Conservation (phyloP, 2,329 filamentous ascomycete genomes). For the Hymenoscyphus scutula region DNA sequence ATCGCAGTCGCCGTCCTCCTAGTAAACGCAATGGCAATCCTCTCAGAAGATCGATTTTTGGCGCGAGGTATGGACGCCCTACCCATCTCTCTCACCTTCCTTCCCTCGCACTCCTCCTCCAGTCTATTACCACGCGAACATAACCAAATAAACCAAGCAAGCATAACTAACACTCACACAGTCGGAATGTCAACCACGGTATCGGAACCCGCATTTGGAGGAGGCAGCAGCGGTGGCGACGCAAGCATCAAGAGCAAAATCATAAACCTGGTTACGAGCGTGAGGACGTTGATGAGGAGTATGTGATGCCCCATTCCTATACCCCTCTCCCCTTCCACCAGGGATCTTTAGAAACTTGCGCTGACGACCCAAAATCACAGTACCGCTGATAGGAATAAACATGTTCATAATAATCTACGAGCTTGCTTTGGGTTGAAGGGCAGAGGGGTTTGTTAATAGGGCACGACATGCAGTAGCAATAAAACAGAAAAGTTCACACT, state of each 20-base stretch:
- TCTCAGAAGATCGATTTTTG: constrained; percentile 93
- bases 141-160: neutral
- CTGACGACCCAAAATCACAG: too few species aligned
- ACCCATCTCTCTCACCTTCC: neutral
- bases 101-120: neutral
- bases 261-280: constrained; percentile 85
- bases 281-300: constrained; percentile 93
- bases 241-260: constrained; percentile 82
- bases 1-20: constrained; percentile 75
- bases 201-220: constrained; percentile 73
- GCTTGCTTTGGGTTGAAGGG: constrained; percentile 63
- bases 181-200: constrained; percentile 76
- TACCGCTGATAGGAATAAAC: constrained; percentile 83
- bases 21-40: constrained; percentile 88
- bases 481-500: too few species aligned
- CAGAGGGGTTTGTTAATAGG: too few species aligned
- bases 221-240: constrained; percentile 57
- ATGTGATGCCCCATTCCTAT: constrained; percentile 43
- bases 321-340: neutral
- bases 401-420: constrained; percentile 80
- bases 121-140: neutral
- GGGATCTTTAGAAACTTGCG: too few species aligned
- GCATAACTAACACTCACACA: constrained; percentile 41
- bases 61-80: constrained; percentile 59
- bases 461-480: too few species aligned